Evolutionary conservation across 805 yeast genomes (phyloP), one percentile per base, ranked within the genome.

Genomic region (Ogataea nonfermentans): DNA sequence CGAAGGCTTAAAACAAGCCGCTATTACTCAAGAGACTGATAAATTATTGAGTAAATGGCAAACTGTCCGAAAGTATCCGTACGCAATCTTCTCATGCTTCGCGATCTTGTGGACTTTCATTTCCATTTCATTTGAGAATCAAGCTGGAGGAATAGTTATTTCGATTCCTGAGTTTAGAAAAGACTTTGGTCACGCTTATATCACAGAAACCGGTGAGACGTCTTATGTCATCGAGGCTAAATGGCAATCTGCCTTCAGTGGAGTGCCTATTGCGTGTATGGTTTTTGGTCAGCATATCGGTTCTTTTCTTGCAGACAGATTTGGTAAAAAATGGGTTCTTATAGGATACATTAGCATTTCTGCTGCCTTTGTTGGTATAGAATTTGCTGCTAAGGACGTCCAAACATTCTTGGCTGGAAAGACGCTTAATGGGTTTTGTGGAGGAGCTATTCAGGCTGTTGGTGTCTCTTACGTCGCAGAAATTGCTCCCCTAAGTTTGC

Each of bases 401-500:
- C 51, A 55, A 16, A 57, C 63, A 29, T 63, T 71, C 40, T 58
- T 69, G 26, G 68, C 52, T 16, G 76, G 75, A 35, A 68, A 70
- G 47, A 43, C 68, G 19, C 52, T 70, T 40, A 53, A 64, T 46
- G 74, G 74, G 34, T 39, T 72, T 22, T 63, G 67, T 13, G 63
- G 71, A 65, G 78, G 78, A 36, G 60, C 63, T 9, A 61, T 70
- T 44, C 65, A 62, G 12, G 61, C 71, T n/a, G 48, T 65, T 48
- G 59, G 67, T 9, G 61, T 64, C 1, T 52, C 73, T 3, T 72
- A 70, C 48, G 65, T 70, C 9, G 61, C 74, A 11, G 77, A 72
- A 41, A 65, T 76, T 22, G 67, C 77, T 44, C 82, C 82, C 0
- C 51, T 73, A 11, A 68, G 69, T 8, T 62, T 78, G 42, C 58